Base-by-base conservation (phyloP, 2,329 filamentous ascomycete species). In the Hirsutella rhossiliensis region DNA sequence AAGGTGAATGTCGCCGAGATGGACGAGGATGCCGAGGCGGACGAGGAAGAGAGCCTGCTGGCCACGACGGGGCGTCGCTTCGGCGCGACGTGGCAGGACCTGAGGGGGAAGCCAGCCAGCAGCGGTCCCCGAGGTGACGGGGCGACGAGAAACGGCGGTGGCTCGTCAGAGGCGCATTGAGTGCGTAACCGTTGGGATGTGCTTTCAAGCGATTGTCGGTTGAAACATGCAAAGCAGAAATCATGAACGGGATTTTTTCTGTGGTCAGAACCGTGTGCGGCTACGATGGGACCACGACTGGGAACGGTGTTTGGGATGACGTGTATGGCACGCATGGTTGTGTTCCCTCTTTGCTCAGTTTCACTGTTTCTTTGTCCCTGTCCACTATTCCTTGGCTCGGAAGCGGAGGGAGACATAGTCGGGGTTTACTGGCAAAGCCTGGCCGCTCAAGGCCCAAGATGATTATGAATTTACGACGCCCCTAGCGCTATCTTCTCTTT, bases 31-130 rank as follows among this genome's bases (percentile, higher is more conserved):
- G 82, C 89, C 15, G 87, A 94, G 61, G 85, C 82, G 28, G 88
- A 90, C 17, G 92, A 97, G 60, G 92, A 98, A 58, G 92, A 98
- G 66, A 87, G 89, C 11, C 68, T 98, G 41, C 68, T 98, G 40
- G 87, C 87, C 0, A 87, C 79, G 54, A 94, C 88, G 0, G 80
- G 87, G 6, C 69, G 87, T 45, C 75, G 87, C 29, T 88, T 94
- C 52, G 83, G 84, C 38, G 87, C 87, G 5, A 88, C 84, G 1
- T 96, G 88, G 88, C 78, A 90, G 60, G 87, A 94, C 59, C 82
- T 94, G 42, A 86, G 83, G 1, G 84, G 83, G 2, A 62, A 61
- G 45, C 47, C 59, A 0, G 45, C 48, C 12, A 50, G 53, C 5
- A 48, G 49, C 18, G 51, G 50, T 28, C 45, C 41, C 41, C 42